Base-by-base conservation (phyloP, 177 flowering plant species). In the Vitis hybrid region DNA sequence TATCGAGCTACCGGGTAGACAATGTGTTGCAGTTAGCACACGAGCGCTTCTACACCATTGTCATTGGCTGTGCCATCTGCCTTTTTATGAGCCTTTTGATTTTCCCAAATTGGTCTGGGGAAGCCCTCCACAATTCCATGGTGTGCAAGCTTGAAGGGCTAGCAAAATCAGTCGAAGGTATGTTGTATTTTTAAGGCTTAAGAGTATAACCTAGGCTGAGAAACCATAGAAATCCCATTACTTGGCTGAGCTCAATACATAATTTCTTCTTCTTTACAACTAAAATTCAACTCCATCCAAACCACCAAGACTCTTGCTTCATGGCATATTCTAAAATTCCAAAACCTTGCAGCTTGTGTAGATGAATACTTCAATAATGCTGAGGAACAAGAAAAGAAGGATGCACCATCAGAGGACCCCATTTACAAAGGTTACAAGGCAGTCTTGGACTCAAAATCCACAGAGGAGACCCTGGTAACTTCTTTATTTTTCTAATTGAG, bases 71-170 rank as follows among this genome's bases (percentile, higher is more conserved):
- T 56, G 94, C 82, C 0, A 64, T 91, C 57, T 90, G 99, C 84
- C 88, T 95, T 14, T 49, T 87, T 15, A 89, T 95, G 94, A 87
- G 88, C 65, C 85, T 93, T 32, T 12, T 91, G 61, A 20, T 95
- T 30, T 89, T 91, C 68, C 98, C 98, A 11, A 86, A 80, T 62
- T 95, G 98, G 98, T 88, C 96, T 2, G 93, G 98, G 1, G 90
- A 90, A 70, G 91, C 90, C 6, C 96, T 95, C 52, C 98, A 93
- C 65, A 79, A 84, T 58, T 84, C 85, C 35, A 87, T 91, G n/a
- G 90, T 79, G 0, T 66, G 63, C 59, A 93, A 89, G 83, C 82
- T 95, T 57, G 91, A 91, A 85, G 89, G 86, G 30, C 80, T 95
- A 21, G 97, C 98, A 52, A 85, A 69, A 61, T 88, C 93, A 53